Conservation (phyloP, 768 basidiomycete genomes). For the Termitomyces sp. region DNA sequence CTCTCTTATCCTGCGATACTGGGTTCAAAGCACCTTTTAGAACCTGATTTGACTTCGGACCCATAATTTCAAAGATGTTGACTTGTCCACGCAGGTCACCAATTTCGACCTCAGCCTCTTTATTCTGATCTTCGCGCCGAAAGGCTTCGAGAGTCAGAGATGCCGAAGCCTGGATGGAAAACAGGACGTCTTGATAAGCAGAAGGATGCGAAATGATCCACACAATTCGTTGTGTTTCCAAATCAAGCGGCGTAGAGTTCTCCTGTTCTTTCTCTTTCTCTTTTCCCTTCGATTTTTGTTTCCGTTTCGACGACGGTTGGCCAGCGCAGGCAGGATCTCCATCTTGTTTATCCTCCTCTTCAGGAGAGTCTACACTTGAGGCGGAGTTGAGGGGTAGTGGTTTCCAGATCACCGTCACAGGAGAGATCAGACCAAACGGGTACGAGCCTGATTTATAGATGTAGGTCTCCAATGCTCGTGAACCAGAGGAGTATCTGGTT, state of each 20-base stretch:
- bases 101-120: slow-evolving; percentile 49
- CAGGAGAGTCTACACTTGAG: slow-evolving; percentile 1
- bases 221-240: slow-evolving; percentile 32
- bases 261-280: slow-evolving; percentile 27
- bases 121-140: slow-evolving; percentile 14
- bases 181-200: slow-evolving; percentile 52
- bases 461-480: slow-evolving; percentile 59
- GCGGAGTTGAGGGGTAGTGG: slow-evolving; percentile 22
- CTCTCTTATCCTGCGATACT: slow-evolving; percentile 38
- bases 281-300: slow-evolving; percentile 22
- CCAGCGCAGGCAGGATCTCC: slow-evolving; percentile 3
- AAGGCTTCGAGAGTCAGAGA: slow-evolving; percentile 41
- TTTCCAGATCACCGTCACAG: slow-evolving; percentile 71
- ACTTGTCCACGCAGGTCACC: slow-evolving; percentile 66
- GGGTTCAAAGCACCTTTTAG: slow-evolving; percentile 58
- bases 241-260: slow-evolving; percentile 16
- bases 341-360: neutral
- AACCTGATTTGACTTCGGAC: slow-evolving; percentile 76
- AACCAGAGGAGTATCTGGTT: slow-evolving; percentile 58
- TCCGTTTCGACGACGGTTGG: slow-evolving; percentile 9
- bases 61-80: slow-evolving; percentile 86
- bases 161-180: slow-evolving; percentile 44
- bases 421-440: slow-evolving; percentile 68
- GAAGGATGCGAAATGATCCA: slow-evolving; percentile 84
- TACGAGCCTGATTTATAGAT: slow-evolving; percentile 60